Percentiles rank a stretch among this genome's conserved stretches.
phyloP scores from a whole-genome alignment of 495 filamentous ascomycete genomes.

The Lindgomyces ingoldianus region DNA sequence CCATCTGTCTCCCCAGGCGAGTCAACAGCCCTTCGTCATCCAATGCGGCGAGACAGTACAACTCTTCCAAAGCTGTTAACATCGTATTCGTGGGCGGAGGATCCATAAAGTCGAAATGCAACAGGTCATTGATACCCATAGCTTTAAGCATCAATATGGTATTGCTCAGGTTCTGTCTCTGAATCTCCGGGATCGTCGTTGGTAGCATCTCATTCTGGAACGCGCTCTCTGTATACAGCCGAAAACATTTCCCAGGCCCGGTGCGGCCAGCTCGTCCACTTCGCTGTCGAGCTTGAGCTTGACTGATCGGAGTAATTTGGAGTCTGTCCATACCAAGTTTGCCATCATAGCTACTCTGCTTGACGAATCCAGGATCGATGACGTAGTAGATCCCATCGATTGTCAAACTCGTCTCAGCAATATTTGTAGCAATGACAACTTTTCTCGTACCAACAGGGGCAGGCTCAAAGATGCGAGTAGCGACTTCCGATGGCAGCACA shows the following conservation, averaged over 20 bases:
- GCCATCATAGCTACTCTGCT: slow-evolving; percentile 95
- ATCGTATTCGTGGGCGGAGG: slow-evolving; percentile 96
- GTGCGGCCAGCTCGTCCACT: slow-evolving; percentile 92
- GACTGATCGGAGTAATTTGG: slow-evolving; percentile 91
- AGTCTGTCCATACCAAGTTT: slow-evolving; percentile 97
- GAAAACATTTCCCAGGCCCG: slow-evolving; percentile 94
- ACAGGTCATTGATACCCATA: slow-evolving; percentile 97
- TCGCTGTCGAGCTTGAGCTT: slow-evolving; percentile 94
- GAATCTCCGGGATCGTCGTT: slow-evolving; percentile 93
- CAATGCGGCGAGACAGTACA: slow-evolving; percentile 87
- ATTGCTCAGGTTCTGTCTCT: slow-evolving; percentile 88
- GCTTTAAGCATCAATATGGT: slow-evolving; percentile 99
- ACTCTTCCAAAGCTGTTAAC: slow-evolving; percentile 91
- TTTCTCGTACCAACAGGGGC: slow-evolving; percentile 86
- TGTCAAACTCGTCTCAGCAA: slow-evolving; percentile 96
- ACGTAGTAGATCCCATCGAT: slow-evolving; percentile 98
- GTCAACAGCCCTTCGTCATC: slow-evolving; percentile 97
- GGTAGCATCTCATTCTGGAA: slow-evolving; percentile 98
- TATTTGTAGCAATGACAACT: slow-evolving; percentile 97
- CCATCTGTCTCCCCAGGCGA: slow-evolving; percentile 92
- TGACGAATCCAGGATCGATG: slow-evolving; percentile 95
- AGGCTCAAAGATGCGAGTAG: slow-evolving; percentile 91
- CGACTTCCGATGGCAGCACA: slow-evolving; percentile 88
- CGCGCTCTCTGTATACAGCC: slow-evolving; percentile 92
- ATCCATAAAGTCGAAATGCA: slow-evolving; percentile 99